Conservation (phyloP, 495 filamentous ascomycete genomes). For the Trichocladium uniseriatum region DNA sequence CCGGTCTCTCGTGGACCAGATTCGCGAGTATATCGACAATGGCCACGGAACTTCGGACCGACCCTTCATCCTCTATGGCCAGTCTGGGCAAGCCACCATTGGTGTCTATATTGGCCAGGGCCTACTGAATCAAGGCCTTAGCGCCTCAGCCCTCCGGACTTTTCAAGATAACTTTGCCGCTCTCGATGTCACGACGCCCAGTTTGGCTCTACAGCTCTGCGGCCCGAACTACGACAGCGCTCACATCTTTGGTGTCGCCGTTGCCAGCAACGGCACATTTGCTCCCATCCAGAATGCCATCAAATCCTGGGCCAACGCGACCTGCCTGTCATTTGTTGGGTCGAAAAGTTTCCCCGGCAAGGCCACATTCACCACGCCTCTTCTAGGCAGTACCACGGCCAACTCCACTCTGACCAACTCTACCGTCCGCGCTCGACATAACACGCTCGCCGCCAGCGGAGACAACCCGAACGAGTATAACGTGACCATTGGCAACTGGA, state of each 20-base stretch:
- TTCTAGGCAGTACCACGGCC: not conserved
- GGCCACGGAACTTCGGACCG: not conserved
- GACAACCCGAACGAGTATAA: constrained; percentile 4
- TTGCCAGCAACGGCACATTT: constrained; percentile 26
- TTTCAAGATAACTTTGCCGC: not conserved
- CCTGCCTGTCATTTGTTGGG: constrained; percentile 21
- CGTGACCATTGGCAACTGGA: constrained; percentile 18
- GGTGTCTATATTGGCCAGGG: constrained; percentile 18
- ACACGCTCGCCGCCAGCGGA: not conserved
- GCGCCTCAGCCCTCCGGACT: constrained; percentile 15
- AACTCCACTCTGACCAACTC: not conserved
- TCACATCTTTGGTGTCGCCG: constrained; percentile 30
- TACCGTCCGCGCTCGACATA: not conserved
- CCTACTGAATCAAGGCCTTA: constrained; percentile 21
- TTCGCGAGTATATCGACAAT: constrained; percentile 5
- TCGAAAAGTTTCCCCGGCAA: constrained; percentile 13
- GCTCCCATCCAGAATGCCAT: constrained; percentile 26
- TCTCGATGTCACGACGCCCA: not conserved
- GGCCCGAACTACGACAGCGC: constrained; percentile 14
- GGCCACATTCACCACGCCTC: constrained; percentile 14
- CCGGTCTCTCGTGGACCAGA: constrained; percentile 2
- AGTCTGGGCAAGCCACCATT: constrained; percentile 5
- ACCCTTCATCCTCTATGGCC: constrained; percentile 9
- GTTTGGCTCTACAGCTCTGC: constrained; percentile 33
- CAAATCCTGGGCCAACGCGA: constrained; percentile 27